Conservation (phyloP, 73 alveolate species). For the Paramecium primaurelia region DNA sequence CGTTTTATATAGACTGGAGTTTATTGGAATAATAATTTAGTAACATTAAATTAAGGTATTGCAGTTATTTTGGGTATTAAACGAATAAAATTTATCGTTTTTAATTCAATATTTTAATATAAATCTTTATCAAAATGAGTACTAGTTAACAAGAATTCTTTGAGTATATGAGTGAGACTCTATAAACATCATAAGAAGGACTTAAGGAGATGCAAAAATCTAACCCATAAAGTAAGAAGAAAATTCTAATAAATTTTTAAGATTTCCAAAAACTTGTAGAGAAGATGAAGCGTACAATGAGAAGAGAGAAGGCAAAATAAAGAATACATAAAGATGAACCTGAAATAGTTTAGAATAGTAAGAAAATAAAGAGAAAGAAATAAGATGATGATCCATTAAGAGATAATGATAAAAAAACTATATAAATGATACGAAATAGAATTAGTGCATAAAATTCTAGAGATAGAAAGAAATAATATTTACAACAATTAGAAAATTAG, state of each 20-base stretch:
- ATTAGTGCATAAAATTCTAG: slow-evolving; percentile 73
- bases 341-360: neutral
- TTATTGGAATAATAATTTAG: neutral
- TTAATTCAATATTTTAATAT: neutral
- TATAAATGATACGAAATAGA: slow-evolving; percentile 67
- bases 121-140: neutral
- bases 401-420: slow-evolving; percentile 67
- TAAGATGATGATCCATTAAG: slow-evolving; percentile 52
- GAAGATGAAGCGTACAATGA: neutral
- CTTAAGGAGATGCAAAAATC: neutral
- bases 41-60: neutral
- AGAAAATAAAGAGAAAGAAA: slow-evolving; percentile 37
- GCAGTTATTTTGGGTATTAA: neutral
- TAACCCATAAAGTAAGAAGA: neutral
- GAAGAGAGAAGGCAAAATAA: slow-evolving; percentile 36
- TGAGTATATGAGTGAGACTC: slow-evolving; percentile 30
- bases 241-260: neutral
- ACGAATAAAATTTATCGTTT: neutral
- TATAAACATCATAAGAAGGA: neutral
- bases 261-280: neutral
- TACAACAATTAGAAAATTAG: neutral
- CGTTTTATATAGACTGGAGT: neutral
- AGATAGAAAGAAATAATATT: slow-evolving; percentile 65
- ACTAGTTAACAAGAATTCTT: neutral
- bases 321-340: neutral